A percentile compares a stretch with the other conserved stretches of the same genome.
Conservation (phyloP, 1,284 basidiomycete species). For the Leccinum subspadiceum region DNA sequence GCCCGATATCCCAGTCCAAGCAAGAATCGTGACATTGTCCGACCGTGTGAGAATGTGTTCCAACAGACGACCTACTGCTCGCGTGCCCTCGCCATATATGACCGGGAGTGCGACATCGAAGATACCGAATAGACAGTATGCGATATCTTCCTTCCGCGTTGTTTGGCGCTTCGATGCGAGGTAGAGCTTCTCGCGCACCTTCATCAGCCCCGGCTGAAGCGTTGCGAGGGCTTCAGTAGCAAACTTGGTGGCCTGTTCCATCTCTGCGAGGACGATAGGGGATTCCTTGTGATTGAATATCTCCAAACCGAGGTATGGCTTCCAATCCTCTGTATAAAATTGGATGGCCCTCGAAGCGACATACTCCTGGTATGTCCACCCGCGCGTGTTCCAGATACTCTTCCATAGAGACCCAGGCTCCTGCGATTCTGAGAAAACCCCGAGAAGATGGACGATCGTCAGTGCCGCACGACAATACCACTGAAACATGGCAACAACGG, state of each 20-base stretch:
- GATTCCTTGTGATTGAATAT: neutral
- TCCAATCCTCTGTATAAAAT: neutral
- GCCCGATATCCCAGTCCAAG: no score
- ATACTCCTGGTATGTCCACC: neutral
- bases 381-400: neutral
- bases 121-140: neutral
- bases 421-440: neutral
- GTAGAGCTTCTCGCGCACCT: neutral
- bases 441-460: neutral
- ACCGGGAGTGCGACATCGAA: neutral
- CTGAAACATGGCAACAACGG: neutral
- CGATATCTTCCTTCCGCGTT: neutral
- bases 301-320: neutral
- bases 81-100: neutral
- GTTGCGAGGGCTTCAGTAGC: neutral
- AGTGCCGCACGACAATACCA: neutral
- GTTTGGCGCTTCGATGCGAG: neutral
- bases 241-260: neutral
- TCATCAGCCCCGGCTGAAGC: neutral
- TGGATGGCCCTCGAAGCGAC: neutral
- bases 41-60: neutral
- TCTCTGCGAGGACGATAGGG: neutral
- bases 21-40: no score
- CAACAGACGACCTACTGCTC: neutral
- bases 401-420: neutral